Base-by-base conservation (phyloP, 371 early-diverging fungal genomes). In the Vairimorpha necatrix region DNA sequence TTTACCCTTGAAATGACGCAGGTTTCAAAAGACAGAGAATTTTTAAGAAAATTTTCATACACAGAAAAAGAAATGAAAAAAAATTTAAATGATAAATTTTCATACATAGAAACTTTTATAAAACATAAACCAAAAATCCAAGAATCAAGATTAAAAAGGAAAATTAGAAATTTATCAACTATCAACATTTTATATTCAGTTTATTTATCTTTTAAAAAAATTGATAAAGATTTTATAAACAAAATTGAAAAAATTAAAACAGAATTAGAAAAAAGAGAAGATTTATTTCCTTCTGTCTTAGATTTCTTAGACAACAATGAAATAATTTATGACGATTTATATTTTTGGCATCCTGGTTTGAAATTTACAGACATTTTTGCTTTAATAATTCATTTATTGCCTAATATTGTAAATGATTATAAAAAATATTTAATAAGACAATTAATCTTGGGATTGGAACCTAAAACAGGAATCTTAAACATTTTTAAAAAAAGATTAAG, bases 341-440 rank as follows among this genome's bases (percentile, higher is more conserved):
- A 67, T 48, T 79, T 62, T 46, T 79, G 80, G 80, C 28, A 56
- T 53, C 80, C 80, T 26, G 76, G 76, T 33, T 48, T 60, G 13
- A 75, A 72, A 54, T 65, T 54, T n/a, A 47, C 22, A 13, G 67
- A 75, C 39, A 34, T 79, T 7, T 70, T 71, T 36, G 28, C 61
- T 0, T 75, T 79, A 33, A 53, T 79, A 30, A 20, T 47, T n/a
- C 53, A 75, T n/a, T n/a, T 75, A n/a, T 20, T 79, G 30, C 80
- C 80, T 33, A 48, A 76, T 62, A 65, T 79, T 67, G n/a, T 53
- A 22, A 33, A 63, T n/a, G n/a, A 20, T 46, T 79, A 75, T 50
- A 75, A 73, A 42, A 42, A n/a, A 14, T 76, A 79, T 63, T 72
- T 72, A 30, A 58, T 74, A 11, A 47, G 56, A 11, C 20, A 30